Base-by-base conservation (phyloP, 257 asterid species). In the Fraxinus pennsylvanica region DNA sequence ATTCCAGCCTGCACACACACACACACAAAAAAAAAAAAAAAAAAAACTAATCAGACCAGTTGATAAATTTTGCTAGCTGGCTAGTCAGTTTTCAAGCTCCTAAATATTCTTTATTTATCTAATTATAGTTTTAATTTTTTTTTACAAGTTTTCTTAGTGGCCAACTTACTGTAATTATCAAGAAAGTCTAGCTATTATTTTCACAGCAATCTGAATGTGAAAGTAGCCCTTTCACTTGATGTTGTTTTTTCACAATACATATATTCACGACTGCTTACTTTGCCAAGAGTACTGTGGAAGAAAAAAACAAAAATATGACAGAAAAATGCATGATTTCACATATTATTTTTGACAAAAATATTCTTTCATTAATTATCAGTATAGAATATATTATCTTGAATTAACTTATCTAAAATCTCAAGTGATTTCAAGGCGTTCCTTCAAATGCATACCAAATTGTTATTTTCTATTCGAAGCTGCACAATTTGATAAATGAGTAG, bases 1-100 rank as follows among this genome's bases (percentile, higher is more conserved):
- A 86, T 86, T 81, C 91, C 92, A n/a, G 78, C 87, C 94, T 89
- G 91, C 82, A 29, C 27, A 25, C 27, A 25, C 27, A 29, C 32
- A 25, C 2, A 30, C 3, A 30, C 33, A 30, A 0, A 74, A 19
- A 38, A 38, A 5, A 0, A 36, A 36, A 36, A 1, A 6, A 41
- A 41, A 41, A 10, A 1, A 41, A 41, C 15, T 8, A 27, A 10
- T 27, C 13, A 22, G 6, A 63, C 0, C 68, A 30, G 22, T 33
- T 36, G 21, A 61, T 59, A 9, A 4, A 63, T 63, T 27, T 25
- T 21, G 33, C 19, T 59, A 59, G 36, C 8, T 63, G 36, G 36
- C 15, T 27, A 63, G 69, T 63, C 69, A 25, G 69, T 63, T 63
- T 63, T 63, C 69, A 59, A 9, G 30, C 67, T n/a, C 27, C 67